These are phyloP conservation scores for Neonectria neomacrospora DNA, from an alignment of 2,329 filamentous ascomycete species.

Conservation along the genomic window DNA sequence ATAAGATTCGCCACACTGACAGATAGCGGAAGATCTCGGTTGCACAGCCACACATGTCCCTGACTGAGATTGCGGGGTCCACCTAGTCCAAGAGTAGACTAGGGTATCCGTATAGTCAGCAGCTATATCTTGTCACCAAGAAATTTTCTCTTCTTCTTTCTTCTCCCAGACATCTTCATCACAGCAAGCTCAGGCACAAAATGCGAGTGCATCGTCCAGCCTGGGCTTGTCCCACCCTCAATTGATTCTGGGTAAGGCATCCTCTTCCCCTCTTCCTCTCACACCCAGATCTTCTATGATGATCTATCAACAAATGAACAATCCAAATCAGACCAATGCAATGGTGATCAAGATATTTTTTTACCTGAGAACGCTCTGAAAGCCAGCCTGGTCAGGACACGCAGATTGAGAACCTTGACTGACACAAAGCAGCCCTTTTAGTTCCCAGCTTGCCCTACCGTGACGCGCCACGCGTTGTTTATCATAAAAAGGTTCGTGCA, in stretches of 20 bases:
- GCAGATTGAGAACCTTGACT: constrained; percentile 27
- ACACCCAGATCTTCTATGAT: constrained; percentile 45
- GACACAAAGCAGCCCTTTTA: constrained; percentile 28
- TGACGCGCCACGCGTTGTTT: constrained; percentile 15
- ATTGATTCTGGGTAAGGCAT: constrained; percentile 40
- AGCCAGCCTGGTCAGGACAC: constrained; percentile 29
- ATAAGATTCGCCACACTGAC: constrained; percentile 44
- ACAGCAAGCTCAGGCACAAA: constrained; percentile 37
- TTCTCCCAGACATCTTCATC: constrained; percentile 34
- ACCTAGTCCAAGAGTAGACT: constrained; percentile 34
- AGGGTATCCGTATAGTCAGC: constrained; percentile 42
- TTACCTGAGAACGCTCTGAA: constrained; percentile 63
- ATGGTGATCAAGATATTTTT: constrained; percentile 65
- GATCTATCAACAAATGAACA: constrained; percentile 59
- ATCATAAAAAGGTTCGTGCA: constrained; percentile 60
- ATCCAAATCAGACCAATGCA: constrained; percentile 70
- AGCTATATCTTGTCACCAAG: constrained; percentile 40
- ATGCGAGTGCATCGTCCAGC: constrained; percentile 40
- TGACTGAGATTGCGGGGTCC: constrained; percentile 40
- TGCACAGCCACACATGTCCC: constrained; percentile 51
- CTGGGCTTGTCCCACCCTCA: constrained; percentile 26
- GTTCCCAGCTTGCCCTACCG: constrained; percentile 22
- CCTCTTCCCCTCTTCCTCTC: not conserved
- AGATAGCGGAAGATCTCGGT: constrained; percentile 39
- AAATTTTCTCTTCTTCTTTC: constrained; percentile 40